These are phyloP conservation scores for Suhomyces panamericanus DNA, from an alignment of 1,139 yeast species.

Conservation along the genomic window DNA sequence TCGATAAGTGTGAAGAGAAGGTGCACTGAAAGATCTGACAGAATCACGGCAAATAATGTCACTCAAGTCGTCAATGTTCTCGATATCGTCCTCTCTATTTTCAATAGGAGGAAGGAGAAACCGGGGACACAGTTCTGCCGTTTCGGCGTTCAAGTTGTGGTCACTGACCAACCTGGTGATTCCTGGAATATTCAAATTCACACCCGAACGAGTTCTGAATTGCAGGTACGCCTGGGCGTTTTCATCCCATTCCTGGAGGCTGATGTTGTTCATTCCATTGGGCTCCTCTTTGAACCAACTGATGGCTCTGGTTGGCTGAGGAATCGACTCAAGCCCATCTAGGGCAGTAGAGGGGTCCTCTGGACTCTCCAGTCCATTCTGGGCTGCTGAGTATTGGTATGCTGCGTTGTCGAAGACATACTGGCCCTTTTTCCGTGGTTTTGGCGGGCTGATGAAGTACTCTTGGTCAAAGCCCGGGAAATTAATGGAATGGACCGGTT, in stretches of 20 bases:
- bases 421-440: conserved; percentile 9
- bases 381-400: background rate
- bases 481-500: conserved; percentile 20
- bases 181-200: conserved; percentile 18
- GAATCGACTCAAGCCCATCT: conserved; percentile 37
- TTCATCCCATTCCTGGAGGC: conserved; percentile 36
- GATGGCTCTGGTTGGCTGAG: conserved; percentile 19
- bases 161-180: conserved; percentile 18
- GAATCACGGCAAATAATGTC: conserved; percentile 19
- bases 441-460: conserved; percentile 9
- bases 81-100: conserved; percentile 11
- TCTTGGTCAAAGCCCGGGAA: conserved; percentile 32
- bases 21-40: conserved; percentile 38
- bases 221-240: conserved; percentile 27
- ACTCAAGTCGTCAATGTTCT: conserved; percentile 29
- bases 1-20: conserved; percentile 43
- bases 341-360: conserved; percentile 5
- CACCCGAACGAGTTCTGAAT: conserved; percentile 26
- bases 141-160: conserved; percentile 11
- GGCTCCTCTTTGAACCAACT: conserved; percentile 14
- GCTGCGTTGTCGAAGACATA: conserved; percentile 2
- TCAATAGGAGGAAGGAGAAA: conserved; percentile 25
- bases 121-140: conserved; percentile 6
- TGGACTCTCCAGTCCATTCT: background rate
- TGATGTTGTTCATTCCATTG: conserved; percentile 22